A percentile compares a stretch with the other conserved stretches of the same genome.
These are phyloP conservation scores for Phytophthora lateralis DNA, from an alignment of 352 stramenopile species.

Conservation along the genomic window DNA sequence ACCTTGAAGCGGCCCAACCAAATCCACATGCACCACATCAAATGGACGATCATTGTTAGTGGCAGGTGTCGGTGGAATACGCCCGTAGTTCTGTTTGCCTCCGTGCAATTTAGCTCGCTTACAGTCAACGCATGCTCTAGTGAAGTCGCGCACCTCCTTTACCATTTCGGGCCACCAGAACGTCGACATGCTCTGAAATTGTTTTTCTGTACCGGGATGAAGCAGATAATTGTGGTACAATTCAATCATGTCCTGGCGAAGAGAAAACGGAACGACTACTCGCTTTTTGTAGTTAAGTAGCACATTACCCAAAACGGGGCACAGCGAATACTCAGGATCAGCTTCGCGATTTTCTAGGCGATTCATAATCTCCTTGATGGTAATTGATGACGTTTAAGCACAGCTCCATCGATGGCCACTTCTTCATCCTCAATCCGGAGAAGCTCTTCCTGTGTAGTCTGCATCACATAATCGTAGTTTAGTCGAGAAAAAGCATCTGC, in stretches of 20 bases:
- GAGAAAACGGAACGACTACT: too few relatives aligned
- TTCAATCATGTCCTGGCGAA: too few relatives aligned
- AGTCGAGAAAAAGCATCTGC: conserved; percentile 9
- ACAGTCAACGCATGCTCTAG: not conserved
- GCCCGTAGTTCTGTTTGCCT: not conserved
- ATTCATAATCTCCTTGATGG: too few relatives aligned
- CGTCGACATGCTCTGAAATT: not conserved
- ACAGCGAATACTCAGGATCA: too few relatives aligned
- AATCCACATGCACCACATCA: not conserved
- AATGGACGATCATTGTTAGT: not conserved
- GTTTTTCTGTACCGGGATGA: too few relatives aligned
- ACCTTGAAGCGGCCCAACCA: not conserved
- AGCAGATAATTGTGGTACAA: too few relatives aligned
- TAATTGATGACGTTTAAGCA: not conserved
- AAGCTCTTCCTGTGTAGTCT: conserved; percentile 7
- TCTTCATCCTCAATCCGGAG: conserved; percentile 5
- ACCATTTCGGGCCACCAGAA: conserved; percentile 18
- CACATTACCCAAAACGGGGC: too few relatives aligned
- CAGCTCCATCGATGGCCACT: not conserved
- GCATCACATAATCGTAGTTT: not conserved
- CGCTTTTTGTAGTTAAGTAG: too few relatives aligned
- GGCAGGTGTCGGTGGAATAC: not conserved
- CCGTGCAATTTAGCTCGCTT: not conserved
- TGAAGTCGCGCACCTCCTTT: too few relatives aligned
- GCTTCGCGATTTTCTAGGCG: too few relatives aligned